Evolutionary conservation across 768 basidiomycete genomes (phyloP).

Genomic region (Harrya chromipes): DNA sequence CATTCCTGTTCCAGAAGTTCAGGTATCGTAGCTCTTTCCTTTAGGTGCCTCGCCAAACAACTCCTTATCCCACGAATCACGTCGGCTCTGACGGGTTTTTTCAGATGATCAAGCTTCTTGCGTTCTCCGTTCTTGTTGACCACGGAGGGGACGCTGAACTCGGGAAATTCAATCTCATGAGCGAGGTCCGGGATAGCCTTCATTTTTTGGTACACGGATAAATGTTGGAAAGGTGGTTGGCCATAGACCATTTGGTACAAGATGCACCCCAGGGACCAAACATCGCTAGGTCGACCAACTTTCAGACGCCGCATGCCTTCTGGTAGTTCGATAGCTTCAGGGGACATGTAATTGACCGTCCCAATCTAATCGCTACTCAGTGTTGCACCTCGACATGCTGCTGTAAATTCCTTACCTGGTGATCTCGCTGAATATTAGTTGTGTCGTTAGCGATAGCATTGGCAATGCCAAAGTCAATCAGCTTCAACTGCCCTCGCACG

Average conservation of each 20-base stretch:
- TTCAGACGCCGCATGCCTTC: constrained; percentile 88
- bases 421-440: constrained; percentile 95
- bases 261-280: constrained; percentile 98
- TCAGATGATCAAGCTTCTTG: constrained; percentile 64
- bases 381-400: background rate
- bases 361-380: constrained; percentile 60
- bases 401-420: constrained; percentile 56
- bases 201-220: constrained; percentile 87
- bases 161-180: constrained; percentile 81
- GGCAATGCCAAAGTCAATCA: constrained; percentile 99
- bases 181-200: constrained; percentile 82
- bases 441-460: constrained; percentile 99
- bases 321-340: constrained; percentile 89
- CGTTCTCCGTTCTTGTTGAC: constrained; percentile 34
- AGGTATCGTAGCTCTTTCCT: constrained; percentile 84
- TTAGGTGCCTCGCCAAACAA: constrained; percentile 77
- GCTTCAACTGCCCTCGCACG: constrained; percentile 90
- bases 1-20: constrained; percentile 82
- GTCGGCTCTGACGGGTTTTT: constrained; percentile 63
- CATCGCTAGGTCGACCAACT: constrained; percentile 93
- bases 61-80: constrained; percentile 82
- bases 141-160: constrained; percentile 50
- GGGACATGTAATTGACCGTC: constrained; percentile 98
- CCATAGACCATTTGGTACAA: constrained; percentile 99
- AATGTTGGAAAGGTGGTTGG: constrained; percentile 84